Evolutionary conservation across 139 green algal genomes (phyloP), one percentile per base, ranked within the genome.

Genomic region (Astrephomene gubernaculifera): DNA sequence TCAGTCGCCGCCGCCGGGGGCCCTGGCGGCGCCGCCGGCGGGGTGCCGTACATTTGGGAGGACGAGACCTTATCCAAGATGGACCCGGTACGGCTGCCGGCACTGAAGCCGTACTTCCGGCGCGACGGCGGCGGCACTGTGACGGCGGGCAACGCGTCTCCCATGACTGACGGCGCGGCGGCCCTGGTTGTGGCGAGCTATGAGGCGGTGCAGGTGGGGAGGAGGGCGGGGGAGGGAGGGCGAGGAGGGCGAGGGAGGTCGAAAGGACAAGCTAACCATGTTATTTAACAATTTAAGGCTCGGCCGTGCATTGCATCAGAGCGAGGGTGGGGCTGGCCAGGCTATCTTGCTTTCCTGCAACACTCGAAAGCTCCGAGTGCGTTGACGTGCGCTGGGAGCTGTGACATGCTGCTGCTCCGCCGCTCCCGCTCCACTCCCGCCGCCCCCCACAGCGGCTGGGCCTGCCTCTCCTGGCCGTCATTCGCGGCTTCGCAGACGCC

Each of bases 141-240:
- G 22, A 97, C 96, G 21, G 94, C 96, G 3, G 96, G 95, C 61
- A 99, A 99, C 79, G 87, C 95, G 0, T 97, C 93, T 0, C 92
- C 94, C 39, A 93, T 99, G 70, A 94, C 91, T 14, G 96, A 99
- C 83, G 96, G 96, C n/a, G 96, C 95, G 0, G 96, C 95, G 22
- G 96, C 96, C 0, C 65, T 99, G 68, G 93, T 99, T 57, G 82
- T 99, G 60, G 83, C 88, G 41, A 88, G 86, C 80, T 36, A 72
- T 24, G 67, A 88, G 36, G 72, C 65, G 25, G 88, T 85, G 10
- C 31, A 79, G 72, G 36, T 67, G 60, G 39, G 68, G 8, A 1
- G 61, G 4, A 7, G 61, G 61, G 61, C 14, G 5, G 14, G 5
- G 21, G 12, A 29, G 54, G 29, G 54, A 19, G 12, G 54, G 9